These are phyloP conservation scores for Ogataea hybrid DNA, from an alignment of 1,139 yeast species.

Conservation along the genomic window DNA sequence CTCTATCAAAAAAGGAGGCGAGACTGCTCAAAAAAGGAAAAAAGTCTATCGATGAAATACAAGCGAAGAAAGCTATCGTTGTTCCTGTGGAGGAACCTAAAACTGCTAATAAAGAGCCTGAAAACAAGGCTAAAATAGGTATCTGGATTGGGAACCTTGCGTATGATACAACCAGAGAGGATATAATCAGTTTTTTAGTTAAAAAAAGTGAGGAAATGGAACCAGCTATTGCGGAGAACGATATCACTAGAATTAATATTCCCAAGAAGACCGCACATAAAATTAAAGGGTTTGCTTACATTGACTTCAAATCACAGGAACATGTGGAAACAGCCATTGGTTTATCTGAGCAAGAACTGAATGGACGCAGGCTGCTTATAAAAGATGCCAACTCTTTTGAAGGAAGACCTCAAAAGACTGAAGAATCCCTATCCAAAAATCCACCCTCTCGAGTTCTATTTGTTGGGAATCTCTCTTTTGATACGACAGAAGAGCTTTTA, in stretches of 20 bases:
- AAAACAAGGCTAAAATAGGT: constrained; percentile 44
- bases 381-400: constrained; percentile 80
- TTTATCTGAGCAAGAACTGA: constrained; percentile 67
- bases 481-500: constrained; percentile 79
- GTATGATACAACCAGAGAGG: constrained; percentile 79
- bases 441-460: constrained; percentile 89
- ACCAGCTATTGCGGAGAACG: constrained; percentile 42
- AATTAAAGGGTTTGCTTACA: constrained; percentile 87
- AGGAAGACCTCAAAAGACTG: constrained; percentile 72
- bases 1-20: constrained; percentile 88
- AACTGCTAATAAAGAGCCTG: constrained; percentile 23
- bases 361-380: constrained; percentile 83
- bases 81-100: constrained; percentile 11
- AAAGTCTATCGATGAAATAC: constrained; percentile 55
- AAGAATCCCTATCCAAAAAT: constrained; percentile 51
- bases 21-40: constrained; percentile 83
- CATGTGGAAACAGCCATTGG: constrained; percentile 66
- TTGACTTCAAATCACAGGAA: constrained; percentile 68
- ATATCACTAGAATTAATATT: constrained; percentile 60
- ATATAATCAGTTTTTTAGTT: constrained; percentile 60
- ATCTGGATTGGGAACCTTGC: constrained; percentile 96
- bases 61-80: constrained; percentile 35
- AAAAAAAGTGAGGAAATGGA: constrained; percentile 37
- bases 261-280: constrained; percentile 54
- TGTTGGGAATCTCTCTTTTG: constrained; percentile 91